A percentile compares a stretch with the other conserved stretches of the same genome.
phyloP scores from a whole-genome alignment of 148 eudicot species.

The Bassia scoparia region DNA sequence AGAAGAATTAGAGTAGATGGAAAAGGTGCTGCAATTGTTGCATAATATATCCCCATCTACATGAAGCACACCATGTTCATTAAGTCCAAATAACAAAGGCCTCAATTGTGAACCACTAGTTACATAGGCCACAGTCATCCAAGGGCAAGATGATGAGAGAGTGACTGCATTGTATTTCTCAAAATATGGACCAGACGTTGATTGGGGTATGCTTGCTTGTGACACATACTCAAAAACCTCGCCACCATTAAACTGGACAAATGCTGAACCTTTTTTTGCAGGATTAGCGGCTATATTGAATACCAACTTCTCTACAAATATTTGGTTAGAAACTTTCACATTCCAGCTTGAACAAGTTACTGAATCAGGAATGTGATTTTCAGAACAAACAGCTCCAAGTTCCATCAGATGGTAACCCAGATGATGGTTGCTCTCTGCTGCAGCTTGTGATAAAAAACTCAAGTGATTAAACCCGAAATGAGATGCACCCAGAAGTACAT shows the following conservation, averaged over 20 bases:
- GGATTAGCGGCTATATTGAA: slow-evolving; percentile 54
- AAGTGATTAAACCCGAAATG: slow-evolving; percentile 44
- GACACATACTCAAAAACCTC: slow-evolving; percentile 59
- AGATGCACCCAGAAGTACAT: slow-evolving; percentile 66
- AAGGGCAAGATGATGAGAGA: slow-evolving; percentile 77
- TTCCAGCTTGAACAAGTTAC: slow-evolving; percentile 83
- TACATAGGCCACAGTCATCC: slow-evolving; percentile 61
- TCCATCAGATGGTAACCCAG: slow-evolving; percentile 63
- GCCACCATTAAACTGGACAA: slow-evolving; percentile 72
- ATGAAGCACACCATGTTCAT: slow-evolving; percentile 66
- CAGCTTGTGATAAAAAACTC: slow-evolving; percentile 26
- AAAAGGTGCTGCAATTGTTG: slow-evolving; percentile 81
- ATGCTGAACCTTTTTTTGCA: slow-evolving; percentile 44
- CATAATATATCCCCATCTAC: slow-evolving; percentile 64
- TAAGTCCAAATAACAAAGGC: slow-evolving; percentile 76
- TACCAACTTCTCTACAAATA: slow-evolving; percentile 49
- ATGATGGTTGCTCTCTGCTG: slow-evolving; percentile 31
- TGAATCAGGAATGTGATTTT: slow-evolving; percentile 57
- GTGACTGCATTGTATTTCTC: slow-evolving; percentile 39
- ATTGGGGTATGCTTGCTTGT: slow-evolving; percentile 32
- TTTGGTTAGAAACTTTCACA: slow-evolving; percentile 38
- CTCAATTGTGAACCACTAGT: slow-evolving; percentile 32
- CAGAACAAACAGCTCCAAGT: slow-evolving; percentile 60
- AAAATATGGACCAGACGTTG: slow-evolving; percentile 37
- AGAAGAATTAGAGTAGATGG: slow-evolving; percentile 62